Percentiles rank a stretch among this genome's conserved stretches.
phyloP scores from a whole-genome alignment of 345 rosid species.

The Pistacia integerrima region DNA sequence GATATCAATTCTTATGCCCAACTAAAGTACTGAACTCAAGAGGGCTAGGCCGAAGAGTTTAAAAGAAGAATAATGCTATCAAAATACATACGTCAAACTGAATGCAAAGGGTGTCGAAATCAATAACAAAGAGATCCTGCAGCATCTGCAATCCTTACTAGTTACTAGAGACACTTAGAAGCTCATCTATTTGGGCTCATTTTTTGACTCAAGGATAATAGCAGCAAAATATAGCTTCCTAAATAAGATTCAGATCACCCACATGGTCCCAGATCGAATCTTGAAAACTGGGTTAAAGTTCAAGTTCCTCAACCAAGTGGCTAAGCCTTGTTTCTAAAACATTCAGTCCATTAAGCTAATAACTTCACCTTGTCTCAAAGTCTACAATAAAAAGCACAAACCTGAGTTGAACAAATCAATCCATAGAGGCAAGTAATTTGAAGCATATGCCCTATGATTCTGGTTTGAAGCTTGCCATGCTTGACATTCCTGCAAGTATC shows the following conservation, averaged over 20 bases:
- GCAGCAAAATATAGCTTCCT: not conserved
- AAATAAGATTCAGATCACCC: not conserved
- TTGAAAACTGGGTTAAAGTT: not conserved
- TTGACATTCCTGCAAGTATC: conserved; percentile 48
- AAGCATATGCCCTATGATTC: conserved; percentile 67
- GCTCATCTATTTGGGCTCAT: not conserved
- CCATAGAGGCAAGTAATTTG: conserved; percentile 89
- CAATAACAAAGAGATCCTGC: not conserved
- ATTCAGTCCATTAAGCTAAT: not conserved
- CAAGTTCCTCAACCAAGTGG: not conserved
- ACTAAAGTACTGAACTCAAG: not conserved
- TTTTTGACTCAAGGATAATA: not conserved
- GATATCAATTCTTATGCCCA: too few relatives aligned
- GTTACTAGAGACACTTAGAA: not conserved
- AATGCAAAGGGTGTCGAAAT: not conserved
- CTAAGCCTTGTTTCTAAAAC: not conserved
- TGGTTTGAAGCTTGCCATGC: conserved; percentile 61
- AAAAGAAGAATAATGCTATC: not conserved
- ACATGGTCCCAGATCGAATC: not conserved
- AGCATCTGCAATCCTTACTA: not conserved
- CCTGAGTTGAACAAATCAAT: conserved; percentile 70
- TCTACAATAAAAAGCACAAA: conserved; percentile 26
- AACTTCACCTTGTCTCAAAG: not conserved
- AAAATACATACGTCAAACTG: too few relatives aligned
- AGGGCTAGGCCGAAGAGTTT: not conserved